These are phyloP conservation scores for Calonectria hongkongensis DNA, from an alignment of 2,329 filamentous ascomycete genomes.

Conservation along the genomic window DNA sequence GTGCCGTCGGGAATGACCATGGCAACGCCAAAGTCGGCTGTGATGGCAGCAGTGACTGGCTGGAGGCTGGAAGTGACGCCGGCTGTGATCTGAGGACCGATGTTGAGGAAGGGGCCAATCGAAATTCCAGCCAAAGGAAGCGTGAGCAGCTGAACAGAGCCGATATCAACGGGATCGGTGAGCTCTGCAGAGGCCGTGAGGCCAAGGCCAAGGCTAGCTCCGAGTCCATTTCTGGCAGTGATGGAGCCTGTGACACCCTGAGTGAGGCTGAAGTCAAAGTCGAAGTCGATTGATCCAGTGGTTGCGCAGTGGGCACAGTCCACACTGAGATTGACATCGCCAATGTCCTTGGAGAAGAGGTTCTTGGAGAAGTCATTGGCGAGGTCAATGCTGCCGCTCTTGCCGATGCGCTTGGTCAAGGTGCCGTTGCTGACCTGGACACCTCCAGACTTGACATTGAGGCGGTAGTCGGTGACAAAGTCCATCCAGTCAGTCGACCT, in stretches of 20 bases:
- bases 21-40: conserved; percentile 20
- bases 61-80: conserved; percentile 10
- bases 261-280: conserved; percentile 19
- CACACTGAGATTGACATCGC: conserved; percentile 14
- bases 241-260: not conserved
- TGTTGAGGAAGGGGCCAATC: not conserved
- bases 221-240: conserved; percentile 8
- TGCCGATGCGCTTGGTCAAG: conserved; percentile 11
- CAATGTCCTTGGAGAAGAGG: conserved; percentile 23
- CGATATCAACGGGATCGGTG: conserved; percentile 3
- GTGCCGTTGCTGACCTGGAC: not conserved
- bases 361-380: conserved; percentile 29
- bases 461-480: conserved; percentile 12
- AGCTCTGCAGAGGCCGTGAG: conserved; percentile 9
- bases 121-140: conserved; percentile 4
- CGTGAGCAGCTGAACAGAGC: not conserved
- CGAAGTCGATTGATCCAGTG: conserved; percentile 27
- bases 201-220: not conserved
- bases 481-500: not conserved
- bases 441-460: conserved; percentile 14
- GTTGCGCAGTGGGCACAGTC: conserved; percentile 30
- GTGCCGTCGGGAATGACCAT: conserved; percentile 32
- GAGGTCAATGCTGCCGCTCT: conserved; percentile 20
- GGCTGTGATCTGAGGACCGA: conserved; percentile 6
- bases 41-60: conserved; percentile 14